Evolutionary conservation across 2,329 filamentous ascomycete species (phyloP).

Genomic region (Fusarium musae): DNA sequence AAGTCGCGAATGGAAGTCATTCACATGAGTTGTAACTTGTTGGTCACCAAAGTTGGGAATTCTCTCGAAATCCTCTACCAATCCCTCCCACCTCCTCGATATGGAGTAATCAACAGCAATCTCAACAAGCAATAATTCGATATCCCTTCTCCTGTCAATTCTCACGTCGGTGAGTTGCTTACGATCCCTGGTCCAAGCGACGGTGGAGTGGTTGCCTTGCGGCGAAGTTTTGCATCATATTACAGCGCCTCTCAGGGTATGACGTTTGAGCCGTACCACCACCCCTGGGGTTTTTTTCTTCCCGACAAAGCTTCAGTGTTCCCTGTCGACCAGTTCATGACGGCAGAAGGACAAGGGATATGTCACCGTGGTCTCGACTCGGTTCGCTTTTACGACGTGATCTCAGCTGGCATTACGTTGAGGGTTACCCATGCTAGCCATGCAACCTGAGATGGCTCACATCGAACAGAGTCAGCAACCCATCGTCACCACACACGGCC

Average conservation of each 20-base stretch:
- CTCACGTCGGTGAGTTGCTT: neutral
- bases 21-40: neutral
- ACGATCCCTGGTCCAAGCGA: neutral
- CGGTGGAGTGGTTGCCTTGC: slow-evolving; percentile 23
- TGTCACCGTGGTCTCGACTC: slow-evolving; percentile 14
- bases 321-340: slow-evolving; percentile 15
- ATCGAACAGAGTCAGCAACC: neutral
- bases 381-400: neutral
- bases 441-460: neutral
- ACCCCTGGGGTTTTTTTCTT: slow-evolving; percentile 4
- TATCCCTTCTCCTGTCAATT: neutral
- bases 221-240: slow-evolving; percentile 39
- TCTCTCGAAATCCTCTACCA: neutral
- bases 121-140: neutral
- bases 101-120: neutral
- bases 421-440: neutral
- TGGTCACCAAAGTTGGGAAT: neutral
- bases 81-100: neutral
- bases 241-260: slow-evolving; percentile 25
- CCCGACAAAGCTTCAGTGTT: slow-evolving; percentile 14
- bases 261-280: slow-evolving; percentile 39
- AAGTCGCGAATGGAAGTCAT: neutral
- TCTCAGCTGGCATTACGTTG: neutral
- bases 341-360: neutral
- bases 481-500: neutral